Evolutionary conservation across 179 eudicot genomes (phyloP), one percentile per base, ranked within the genome.

Genomic region (Beta macrorhiza): DNA sequence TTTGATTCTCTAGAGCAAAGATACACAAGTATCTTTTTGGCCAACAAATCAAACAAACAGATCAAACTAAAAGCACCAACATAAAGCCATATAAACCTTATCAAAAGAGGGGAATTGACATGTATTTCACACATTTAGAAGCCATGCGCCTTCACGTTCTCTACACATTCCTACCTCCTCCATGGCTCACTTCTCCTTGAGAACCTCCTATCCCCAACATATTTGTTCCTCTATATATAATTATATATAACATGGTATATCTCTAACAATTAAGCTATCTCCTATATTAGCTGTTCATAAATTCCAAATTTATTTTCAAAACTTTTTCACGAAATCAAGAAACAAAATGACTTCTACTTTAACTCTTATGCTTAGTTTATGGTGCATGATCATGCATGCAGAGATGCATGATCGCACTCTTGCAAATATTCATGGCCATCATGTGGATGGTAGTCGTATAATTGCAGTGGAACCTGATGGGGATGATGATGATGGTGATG

Each of bases 341-440:
- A 37, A 37, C 47, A 61, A 49, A 32, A 80, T 80, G 82, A 78
- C 10, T 45, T 9, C 78, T 61, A 72, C 0, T 5, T 13, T 32
- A 72, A 19, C n/a, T 16, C 11, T 69, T 57, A 17, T 71, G 12
- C 47, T 71, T 44, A 22, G 76, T 58, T 80, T 72, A 73, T 80
- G 78, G 82, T 73, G 82, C 82, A 80, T 80, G 78, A 32, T 12
- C 55, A 51, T 80, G 78, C 76, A 71, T 44, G 77, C 6, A 0
- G 67, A 57, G 22, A 58, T 70, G 56, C 22, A 17, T 73, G 72
- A 81, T 55, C 29, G 8, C 55, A 49, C 52, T 61, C 56, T 8
- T 67, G 47, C 17, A 3, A 45, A 61, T 51, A 45, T 62, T 19
- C 37, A 6, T 14, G 15, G 11, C 72, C 2, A 9, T 55, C 52